phyloP scores from a whole-genome alignment of 495 filamentous ascomycete genomes.

The Annulohypoxylon stygium region DNA sequence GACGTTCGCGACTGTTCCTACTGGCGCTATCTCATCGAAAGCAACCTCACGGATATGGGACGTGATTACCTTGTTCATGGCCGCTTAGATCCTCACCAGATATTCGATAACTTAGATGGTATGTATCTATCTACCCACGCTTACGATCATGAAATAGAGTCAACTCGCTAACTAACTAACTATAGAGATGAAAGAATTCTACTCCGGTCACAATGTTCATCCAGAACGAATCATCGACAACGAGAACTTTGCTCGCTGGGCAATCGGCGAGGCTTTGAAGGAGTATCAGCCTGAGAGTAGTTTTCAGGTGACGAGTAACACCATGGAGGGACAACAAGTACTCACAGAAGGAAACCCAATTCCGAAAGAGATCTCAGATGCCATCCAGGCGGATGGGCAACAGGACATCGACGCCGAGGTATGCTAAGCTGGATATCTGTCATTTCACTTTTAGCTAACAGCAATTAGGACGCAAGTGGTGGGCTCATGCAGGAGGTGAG shows the following conservation, averaged over 20 bases:
- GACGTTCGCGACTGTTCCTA: no score
- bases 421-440: not conserved
- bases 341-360: constrained; percentile 1
- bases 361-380: constrained; percentile 21
- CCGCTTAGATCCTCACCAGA: constrained; percentile 6
- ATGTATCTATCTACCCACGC: not conserved
- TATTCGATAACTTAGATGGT: not conserved
- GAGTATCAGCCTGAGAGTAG: constrained; percentile 21
- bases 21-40: no score
- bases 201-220: constrained; percentile 25
- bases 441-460: not conserved
- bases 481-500: constrained; percentile 32
- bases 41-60: no score
- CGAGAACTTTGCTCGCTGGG: constrained; percentile 27
- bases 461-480: constrained; percentile 17
- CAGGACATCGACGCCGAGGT: constrained; percentile 46
- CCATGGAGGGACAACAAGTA: constrained; percentile 38
- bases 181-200: constrained; percentile 33
- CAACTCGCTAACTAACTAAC: constrained; percentile 8
- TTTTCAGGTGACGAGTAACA: constrained; percentile 31
- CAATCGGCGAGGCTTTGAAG: constrained; percentile 32
- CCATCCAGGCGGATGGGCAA: constrained; percentile 35
- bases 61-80: not conserved
- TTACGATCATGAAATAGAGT: not conserved
- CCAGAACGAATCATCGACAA: constrained; percentile 14